Conservation (phyloP, 78 protist species). For the Neovahlkampfia damariscottae region DNA sequence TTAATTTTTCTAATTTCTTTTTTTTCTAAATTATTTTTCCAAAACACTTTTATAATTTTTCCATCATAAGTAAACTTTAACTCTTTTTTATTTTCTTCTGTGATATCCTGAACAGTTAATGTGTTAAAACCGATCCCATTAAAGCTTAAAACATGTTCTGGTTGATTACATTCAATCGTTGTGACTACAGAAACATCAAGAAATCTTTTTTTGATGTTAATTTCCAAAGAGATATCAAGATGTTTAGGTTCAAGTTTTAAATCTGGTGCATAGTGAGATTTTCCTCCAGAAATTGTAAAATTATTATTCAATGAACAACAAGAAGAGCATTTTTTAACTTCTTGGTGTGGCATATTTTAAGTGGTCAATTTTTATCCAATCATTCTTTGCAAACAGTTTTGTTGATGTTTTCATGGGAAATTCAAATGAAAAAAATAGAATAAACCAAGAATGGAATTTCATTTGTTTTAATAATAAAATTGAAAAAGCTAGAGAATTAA, state of each 20-base stretch:
- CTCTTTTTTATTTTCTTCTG: background rate
- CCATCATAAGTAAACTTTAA: conserved; percentile 2
- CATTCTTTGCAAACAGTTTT: too few species aligned
- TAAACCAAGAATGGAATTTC: too few species aligned
- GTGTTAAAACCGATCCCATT: background rate
- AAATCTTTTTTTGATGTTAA: background rate
- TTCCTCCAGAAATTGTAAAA: too few species aligned
- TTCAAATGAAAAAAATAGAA: too few species aligned
- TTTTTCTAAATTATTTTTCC: background rate
- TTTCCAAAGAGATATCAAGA: background rate
- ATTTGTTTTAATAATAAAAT: too few species aligned
- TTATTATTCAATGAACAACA: too few species aligned
- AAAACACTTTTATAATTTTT: background rate
- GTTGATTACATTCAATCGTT: background rate
- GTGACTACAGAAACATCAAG: background rate
- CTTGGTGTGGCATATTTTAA: too few species aligned
- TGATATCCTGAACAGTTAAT: background rate
- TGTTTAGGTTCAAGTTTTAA: background rate
- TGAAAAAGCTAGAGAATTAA: too few species aligned
- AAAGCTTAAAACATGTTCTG: background rate
- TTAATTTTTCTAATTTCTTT: background rate
- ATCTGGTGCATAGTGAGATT: conserved; percentile 1
- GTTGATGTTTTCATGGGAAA: too few species aligned
- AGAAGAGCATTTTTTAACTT: too few species aligned
- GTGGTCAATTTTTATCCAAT: too few species aligned